Base-by-base conservation (phyloP, 2,329 filamentous ascomycete species). In the Pochonia chlamydosporia region DNA sequence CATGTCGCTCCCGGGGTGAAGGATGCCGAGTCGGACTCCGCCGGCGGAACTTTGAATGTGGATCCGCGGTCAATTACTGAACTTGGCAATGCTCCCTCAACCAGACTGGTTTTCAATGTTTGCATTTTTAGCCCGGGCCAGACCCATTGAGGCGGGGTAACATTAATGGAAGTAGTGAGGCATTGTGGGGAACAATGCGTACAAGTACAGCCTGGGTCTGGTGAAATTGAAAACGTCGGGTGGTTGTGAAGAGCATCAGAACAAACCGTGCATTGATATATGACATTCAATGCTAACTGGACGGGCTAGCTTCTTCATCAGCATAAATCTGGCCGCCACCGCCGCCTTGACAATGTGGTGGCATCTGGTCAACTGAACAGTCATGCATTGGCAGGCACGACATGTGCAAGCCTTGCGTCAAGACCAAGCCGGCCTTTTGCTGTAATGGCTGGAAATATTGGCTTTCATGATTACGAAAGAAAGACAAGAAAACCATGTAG, bases 391-490 rank as follows among this genome's bases (percentile, higher is more conserved):
- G 28, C 28, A 14, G 28, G 14, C 28, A 14, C 28, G 28, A 31
- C 28, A 31, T 31, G 28, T 14, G 14, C 28, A 9, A 14, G 8
- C 28, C 28, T 31, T 8, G 28, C 14, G 28, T 14, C 28, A 31
- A 14, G 14, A 31, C 28, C 28, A 14, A 9, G 28, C 28, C 28
- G 8, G 28, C 28, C 28, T 31, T 31, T 31, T 31, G 28, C 28
- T 31, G 28, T 14, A 40, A 21, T 8, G 54, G 54, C 45, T 46
- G 47, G 10, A 56, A 52, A 36, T 52, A 56, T 28, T 51, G 47
- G 4, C 50, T 54, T 42, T 56, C 55, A 16, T 50, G 50, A 25
- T 54, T 53, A 8, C 55, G 50, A 31, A 57, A 57, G 10, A 43
- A 43, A 13, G 55, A 44, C 14, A 57, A 41, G 31, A 57, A 50